Evolutionary conservation across 2,329 filamentous ascomycete genomes (phyloP), one percentile per base, ranked within the genome.

Genomic region (Ascosphaera aggregata): DNA sequence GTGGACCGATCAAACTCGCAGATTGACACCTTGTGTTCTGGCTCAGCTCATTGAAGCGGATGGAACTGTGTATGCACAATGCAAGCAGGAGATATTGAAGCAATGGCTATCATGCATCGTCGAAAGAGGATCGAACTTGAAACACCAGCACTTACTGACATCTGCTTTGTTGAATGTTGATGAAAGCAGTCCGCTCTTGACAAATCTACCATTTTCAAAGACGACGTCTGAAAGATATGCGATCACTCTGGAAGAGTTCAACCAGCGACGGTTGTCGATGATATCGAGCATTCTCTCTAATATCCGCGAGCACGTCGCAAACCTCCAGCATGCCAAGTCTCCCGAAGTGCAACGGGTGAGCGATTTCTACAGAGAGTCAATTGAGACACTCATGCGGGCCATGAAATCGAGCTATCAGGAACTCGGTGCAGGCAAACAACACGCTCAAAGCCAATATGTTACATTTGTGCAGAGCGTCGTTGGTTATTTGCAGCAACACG

Each of bases 331-430:
- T 3, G 39, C 44, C 3, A 47, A 48, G 1, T 45, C 50, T n/a
- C 46, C 46, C 7, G 52, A 56, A 13, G 43, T 63, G 9, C 61
- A 58, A 39, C 46, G 38, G n/a, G 45, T 44, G 11, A 51, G 48
- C 18, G 55, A 59, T 40, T 55, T 59, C 22, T 73, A 72, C 45
- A 56, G 55, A 1, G 55, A 62, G 9, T 56, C 72, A 34, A 56
- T 75, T 7, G 61, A 63, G 42, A 53, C 58, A n/a, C 49, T 74
- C 42, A 75, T 75, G 72, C 54, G 54, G 5, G 57, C 65, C 1
- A 74, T 76, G 69, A 72, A 69, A 48, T 54, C 54, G 30, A 73
- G 73, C 42, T 75, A 73, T 42, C 60, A 65, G 41, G 67, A 71
- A 42, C 54, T 72, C 4, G 58, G 60, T 3, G 54, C 48, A 34